Conservation (phyloP, 2,329 filamentous ascomycete species). For the Didymella keratinophila region DNA sequence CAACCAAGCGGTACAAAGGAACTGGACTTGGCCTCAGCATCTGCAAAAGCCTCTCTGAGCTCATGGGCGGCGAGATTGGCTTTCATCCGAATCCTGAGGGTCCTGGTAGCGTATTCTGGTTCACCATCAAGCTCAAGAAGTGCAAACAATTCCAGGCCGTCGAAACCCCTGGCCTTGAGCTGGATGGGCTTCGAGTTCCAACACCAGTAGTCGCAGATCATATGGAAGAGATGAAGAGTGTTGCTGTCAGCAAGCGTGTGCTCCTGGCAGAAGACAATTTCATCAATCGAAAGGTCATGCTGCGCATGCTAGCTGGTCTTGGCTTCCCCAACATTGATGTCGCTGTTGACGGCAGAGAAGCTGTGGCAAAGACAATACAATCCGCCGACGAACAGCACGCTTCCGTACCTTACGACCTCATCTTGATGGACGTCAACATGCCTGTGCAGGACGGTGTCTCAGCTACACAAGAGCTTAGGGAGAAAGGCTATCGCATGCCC, state of each 20-base stretch:
- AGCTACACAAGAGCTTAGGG: constrained; percentile 39
- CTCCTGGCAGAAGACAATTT: constrained; percentile 59
- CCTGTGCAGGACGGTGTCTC: constrained; percentile 43
- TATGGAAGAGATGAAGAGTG: constrained; percentile 33
- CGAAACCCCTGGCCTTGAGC: constrained; percentile 23
- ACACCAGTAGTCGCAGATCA: constrained; percentile 20
- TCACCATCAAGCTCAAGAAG: constrained; percentile 52
- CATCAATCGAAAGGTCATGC: constrained; percentile 58
- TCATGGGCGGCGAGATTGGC: constrained; percentile 64
- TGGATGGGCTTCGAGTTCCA: constrained; percentile 19
- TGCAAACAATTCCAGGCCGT: constrained; percentile 33
- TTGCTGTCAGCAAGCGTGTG: constrained; percentile 36
- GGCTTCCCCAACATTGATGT: constrained; percentile 46
- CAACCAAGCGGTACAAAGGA: constrained; percentile 63
- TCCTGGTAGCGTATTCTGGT: constrained; percentile 61
- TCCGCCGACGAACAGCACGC: constrained; percentile 7
- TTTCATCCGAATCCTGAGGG: constrained; percentile 57
- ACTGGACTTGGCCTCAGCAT: constrained; percentile 66
- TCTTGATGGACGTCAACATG: constrained; percentile 51
- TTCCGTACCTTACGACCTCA: constrained; percentile 36
- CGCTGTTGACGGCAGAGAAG: constrained; percentile 54
- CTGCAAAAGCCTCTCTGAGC: constrained; percentile 63
- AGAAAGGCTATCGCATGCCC: constrained; percentile 41
- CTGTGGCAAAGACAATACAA: constrained; percentile 42
- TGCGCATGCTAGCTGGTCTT: constrained; percentile 55